Evolutionary conservation across 2,329 filamentous ascomycete species (phyloP).

Genomic region (Diaporthe australafricana): DNA sequence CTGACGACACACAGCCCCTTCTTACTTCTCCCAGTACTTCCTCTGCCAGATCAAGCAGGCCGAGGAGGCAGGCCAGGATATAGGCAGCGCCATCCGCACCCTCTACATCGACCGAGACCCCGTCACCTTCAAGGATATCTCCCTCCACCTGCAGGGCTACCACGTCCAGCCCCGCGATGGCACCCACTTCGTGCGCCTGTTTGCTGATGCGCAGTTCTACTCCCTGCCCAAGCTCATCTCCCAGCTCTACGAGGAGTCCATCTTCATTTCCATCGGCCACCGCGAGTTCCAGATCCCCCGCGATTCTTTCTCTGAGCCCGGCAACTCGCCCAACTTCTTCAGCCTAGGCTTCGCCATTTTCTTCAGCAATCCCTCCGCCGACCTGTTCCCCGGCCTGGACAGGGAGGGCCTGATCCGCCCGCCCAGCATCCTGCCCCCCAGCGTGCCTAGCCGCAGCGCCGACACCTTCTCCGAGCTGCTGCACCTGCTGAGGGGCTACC

Average conservation of each 20-base stretch:
- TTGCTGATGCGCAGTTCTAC: conserved; percentile 96
- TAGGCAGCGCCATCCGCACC: conserved; percentile 71
- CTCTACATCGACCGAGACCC: conserved; percentile 97
- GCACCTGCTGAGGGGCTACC: conserved; percentile 85
- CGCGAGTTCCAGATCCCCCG: conserved; percentile 90
- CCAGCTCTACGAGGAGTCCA: conserved; percentile 90
- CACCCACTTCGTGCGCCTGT: conserved; percentile 89
- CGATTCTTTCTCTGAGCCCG: conserved; percentile 85
- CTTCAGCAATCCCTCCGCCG: conserved; percentile 77
- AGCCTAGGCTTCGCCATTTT: conserved; percentile 89
- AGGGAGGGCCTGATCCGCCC: conserved; percentile 84
- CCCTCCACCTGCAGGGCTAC: conserved; percentile 91
- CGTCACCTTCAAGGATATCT: conserved; percentile 88
- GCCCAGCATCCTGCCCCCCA: conserved; percentile 85
- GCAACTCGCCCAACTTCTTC: conserved; percentile 97
- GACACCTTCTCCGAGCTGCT: conserved; percentile 86
- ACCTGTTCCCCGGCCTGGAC: conserved; percentile 88
- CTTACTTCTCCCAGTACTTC: conserved; percentile 97
- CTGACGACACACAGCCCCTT: conserved; percentile 73
- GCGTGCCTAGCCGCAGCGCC: conserved; percentile 83
- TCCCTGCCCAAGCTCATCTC: conserved; percentile 88
- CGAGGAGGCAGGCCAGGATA: conserved; percentile 67
- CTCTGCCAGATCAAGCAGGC: conserved; percentile 79
- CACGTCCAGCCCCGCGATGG: conserved; percentile 85
- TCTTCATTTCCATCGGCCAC: conserved; percentile 91